Conservation (phyloP, 1,284 basidiomycete genomes). For the Ustilago cynodontis region DNA sequence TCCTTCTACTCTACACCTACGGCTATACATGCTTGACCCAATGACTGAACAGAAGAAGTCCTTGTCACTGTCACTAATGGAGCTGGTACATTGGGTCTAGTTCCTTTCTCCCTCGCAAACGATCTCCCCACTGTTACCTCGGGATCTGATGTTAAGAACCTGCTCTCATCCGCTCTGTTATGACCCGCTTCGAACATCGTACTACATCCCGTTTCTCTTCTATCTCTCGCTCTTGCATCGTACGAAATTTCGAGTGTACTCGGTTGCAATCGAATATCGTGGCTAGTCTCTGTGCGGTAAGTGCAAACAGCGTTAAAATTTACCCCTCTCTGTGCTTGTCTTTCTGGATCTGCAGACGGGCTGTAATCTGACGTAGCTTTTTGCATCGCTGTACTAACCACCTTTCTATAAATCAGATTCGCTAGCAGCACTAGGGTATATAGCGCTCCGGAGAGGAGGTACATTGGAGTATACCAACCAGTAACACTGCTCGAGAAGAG, state of each 20-base stretch:
- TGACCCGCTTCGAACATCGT: not conserved
- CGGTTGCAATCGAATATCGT: not conserved
- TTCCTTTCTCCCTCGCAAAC: not conserved
- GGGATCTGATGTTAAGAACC: not conserved
- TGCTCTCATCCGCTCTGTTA: not conserved
- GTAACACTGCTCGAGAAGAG: constrained; percentile 13
- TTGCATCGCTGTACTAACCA: constrained; percentile 17
- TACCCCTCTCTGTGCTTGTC: not conserved
- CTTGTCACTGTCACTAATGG: not conserved
- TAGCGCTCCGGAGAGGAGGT: constrained; percentile 18
- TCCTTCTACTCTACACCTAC: too few relatives aligned
- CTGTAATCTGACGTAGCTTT: constrained; percentile 4
- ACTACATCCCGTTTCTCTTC: not conserved
- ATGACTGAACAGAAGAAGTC: not conserved
- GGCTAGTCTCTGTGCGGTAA: not conserved
- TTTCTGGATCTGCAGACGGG: not conserved
- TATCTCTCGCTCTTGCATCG: not conserved
- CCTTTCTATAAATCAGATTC: constrained; percentile 29
- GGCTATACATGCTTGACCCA: too few relatives aligned
- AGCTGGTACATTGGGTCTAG: not conserved
- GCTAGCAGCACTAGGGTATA: constrained; percentile 37
- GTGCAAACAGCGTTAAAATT: constrained; percentile 4
- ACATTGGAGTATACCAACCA: constrained; percentile 38
- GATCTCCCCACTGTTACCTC: not conserved
- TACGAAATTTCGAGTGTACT: not conserved